These are phyloP conservation scores for Mycena latifolia DNA, from an alignment of 768 basidiomycete genomes.

Conservation along the genomic window DNA sequence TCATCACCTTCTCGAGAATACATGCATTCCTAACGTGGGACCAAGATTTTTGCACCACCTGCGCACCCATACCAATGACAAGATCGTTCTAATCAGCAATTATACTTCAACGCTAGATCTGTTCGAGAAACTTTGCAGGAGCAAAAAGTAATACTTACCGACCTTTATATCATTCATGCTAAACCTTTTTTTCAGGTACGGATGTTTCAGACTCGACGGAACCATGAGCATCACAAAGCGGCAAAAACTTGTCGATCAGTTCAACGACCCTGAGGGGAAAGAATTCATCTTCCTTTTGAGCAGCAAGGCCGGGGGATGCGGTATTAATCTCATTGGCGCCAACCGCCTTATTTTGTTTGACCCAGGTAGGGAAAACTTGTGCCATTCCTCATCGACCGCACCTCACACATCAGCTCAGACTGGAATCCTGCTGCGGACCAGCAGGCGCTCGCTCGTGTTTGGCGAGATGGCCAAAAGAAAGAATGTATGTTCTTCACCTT, in stretches of 20 bases:
- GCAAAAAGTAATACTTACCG: conserved; percentile 76
- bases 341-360: conserved; percentile 97
- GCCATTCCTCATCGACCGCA: background rate
- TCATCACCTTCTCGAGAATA: background rate
- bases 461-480: conserved; percentile 99
- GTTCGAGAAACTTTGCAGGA: conserved; percentile 90
- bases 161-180: conserved; percentile 13
- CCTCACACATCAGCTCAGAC: conserved; percentile 59
- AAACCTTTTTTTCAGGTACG: conserved; percentile 70
- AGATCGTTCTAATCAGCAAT: conserved; percentile 97
- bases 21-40: conserved; percentile 1
- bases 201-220: conserved; percentile 94
- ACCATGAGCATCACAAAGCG: conserved; percentile 92
- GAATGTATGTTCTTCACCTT: conserved; percentile 74
- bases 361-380: conserved; percentile 67
- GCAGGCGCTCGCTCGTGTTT: conserved; percentile 97
- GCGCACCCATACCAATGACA: conserved; percentile 85
- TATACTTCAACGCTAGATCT: conserved; percentile 96
- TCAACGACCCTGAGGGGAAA: conserved; percentile 93
- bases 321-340: conserved; percentile 97
- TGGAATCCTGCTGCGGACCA: conserved; percentile 99
- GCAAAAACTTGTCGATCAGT: conserved; percentile 96
- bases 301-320: conserved; percentile 96
- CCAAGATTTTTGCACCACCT: conserved; percentile 88
- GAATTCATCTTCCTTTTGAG: conserved; percentile 96